Base-by-base conservation (phyloP, 2,329 filamentous ascomycete species). In the Dactylellina drechsleri region DNA sequence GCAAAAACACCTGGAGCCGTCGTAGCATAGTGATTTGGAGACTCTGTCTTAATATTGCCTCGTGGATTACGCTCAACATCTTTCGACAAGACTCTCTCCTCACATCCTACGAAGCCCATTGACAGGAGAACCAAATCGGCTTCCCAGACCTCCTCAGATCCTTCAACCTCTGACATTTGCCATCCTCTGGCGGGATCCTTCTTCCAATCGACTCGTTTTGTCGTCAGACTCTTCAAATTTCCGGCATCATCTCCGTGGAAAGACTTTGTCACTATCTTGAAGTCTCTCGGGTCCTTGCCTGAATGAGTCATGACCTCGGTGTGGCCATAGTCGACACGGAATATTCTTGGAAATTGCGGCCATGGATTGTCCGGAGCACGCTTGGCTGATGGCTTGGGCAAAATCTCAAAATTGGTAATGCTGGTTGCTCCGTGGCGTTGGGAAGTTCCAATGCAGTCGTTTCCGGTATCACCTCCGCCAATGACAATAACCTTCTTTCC, bases 151-250 rank as follows among this genome's bases (percentile, higher is more conserved):
- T 97, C 89, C 85, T 96, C 91, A 76, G 91, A 94, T 43, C 92
- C 93, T 78, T 97, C 93, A 36, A 96, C 86, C 83, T 96, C 94
- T 87, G 97, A 97, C 93, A 98, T 97, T 83, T 97, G 94, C 94
- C 94, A 98, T 52, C 93, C 93, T 78, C 93, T 93, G 76, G 88
- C 90, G 28, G 92, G 87, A 64, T 89, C 92, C 86, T 93, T 95
- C 79, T 92, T 95, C 94, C 94, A 98, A 82, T 97, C 93, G 50
- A 98, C 93, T 65, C 94, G 92, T 72, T 95, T 88, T 50, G 93
- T 97, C 84, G 95, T 97, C 86, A 98, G 97, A 77, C 94, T 94
- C 86, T 93, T 96, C 81, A 98, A 92, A 78, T 90, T 90, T 81
- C 93, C 93, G 58, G 84, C 88, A 76, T 92, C 93, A 79, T 97